phyloP scores from a whole-genome alignment of 116 monocot genomes.

The Phalaenopsis hybrid region DNA sequence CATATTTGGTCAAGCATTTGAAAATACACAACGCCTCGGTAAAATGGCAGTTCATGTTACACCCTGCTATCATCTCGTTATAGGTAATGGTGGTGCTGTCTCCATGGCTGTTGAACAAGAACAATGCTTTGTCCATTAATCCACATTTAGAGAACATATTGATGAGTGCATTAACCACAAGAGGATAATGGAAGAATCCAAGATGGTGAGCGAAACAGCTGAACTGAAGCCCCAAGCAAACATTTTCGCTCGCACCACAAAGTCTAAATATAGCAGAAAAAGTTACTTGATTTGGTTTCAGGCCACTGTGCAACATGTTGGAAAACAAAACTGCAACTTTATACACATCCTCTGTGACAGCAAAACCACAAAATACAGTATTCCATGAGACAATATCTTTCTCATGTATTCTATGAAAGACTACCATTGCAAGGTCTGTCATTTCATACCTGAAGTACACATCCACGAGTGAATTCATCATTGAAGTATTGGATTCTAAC shows the following conservation, averaged over 20 bases:
- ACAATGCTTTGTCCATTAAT: slow-evolving; percentile 12
- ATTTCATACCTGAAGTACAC: slow-evolving; percentile 18
- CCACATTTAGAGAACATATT: slow-evolving; percentile 27
- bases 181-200: slow-evolving; percentile 13
- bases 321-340: slow-evolving; percentile 8
- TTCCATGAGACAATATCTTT: slow-evolving; percentile 47
- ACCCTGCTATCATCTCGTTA: slow-evolving; percentile 11
- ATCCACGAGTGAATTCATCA: slow-evolving; percentile 31
- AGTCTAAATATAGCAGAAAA: slow-evolving; percentile 24
- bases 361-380: slow-evolving; percentile 16
- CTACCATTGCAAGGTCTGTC: slow-evolving; percentile 18
- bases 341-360: slow-evolving; percentile 16
- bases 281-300: slow-evolving; percentile 31
- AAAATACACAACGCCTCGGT: neutral
- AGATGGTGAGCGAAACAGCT: slow-evolving; percentile 16
- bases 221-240: slow-evolving; percentile 29
- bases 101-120: slow-evolving; percentile 10
- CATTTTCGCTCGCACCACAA: slow-evolving; percentile 16
- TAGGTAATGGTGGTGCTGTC: slow-evolving; percentile 12
- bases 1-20: neutral
- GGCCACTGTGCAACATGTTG: slow-evolving; percentile 9
- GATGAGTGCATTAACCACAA: slow-evolving; percentile 23
- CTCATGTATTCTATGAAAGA: slow-evolving; percentile 15
- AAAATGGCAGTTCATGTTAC: neutral
- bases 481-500: slow-evolving; percentile 11